These are phyloP conservation scores for Mycena chlorophos DNA, from an alignment of 768 basidiomycete species.

Conservation along the genomic window DNA sequence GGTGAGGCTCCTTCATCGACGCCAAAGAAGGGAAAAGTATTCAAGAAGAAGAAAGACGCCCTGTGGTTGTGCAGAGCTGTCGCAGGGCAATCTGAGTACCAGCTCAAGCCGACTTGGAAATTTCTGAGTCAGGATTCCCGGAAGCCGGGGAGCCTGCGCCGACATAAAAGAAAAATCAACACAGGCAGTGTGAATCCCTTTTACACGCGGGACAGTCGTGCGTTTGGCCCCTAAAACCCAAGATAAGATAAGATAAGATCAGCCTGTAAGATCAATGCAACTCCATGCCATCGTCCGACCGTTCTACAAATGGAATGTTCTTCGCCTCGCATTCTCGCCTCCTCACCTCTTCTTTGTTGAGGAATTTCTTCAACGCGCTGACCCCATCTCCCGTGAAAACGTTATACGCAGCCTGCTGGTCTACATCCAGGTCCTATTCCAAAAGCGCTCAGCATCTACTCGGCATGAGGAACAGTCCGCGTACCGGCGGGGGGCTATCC, in stretches of 20 bases:
- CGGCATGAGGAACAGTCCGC: conserved; percentile 30
- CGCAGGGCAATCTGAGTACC: no score
- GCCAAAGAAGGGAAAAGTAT: no score
- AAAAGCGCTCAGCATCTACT: conserved; percentile 19
- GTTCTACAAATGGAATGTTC: conserved; percentile 59
- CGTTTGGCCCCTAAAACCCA: no score
- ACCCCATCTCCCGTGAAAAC: conserved; percentile 79
- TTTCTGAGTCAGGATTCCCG: no score
- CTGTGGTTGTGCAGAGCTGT: no score
- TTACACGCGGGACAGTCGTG: no score
- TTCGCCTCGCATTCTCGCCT: conserved; percentile 57
- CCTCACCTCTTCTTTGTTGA: conserved; percentile 68
- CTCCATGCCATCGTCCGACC: conserved; percentile 65
- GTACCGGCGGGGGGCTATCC: conserved; percentile 62
- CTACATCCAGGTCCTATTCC: conserved; percentile 59
- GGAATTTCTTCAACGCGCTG: conserved; percentile 56
- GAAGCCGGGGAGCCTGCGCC: no score
- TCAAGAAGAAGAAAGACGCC: no score
- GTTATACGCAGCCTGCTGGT: conserved; percentile 71
- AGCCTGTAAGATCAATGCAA: conserved; percentile 61
- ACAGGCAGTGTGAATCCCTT: no score
- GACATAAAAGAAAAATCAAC: no score
- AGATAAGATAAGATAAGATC: background rate
- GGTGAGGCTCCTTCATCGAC: no score
- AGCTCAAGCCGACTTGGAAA: no score